Evolutionary conservation across 805 yeast genomes (phyloP).

Genomic region (Barnettozyma wickerhamii): DNA sequence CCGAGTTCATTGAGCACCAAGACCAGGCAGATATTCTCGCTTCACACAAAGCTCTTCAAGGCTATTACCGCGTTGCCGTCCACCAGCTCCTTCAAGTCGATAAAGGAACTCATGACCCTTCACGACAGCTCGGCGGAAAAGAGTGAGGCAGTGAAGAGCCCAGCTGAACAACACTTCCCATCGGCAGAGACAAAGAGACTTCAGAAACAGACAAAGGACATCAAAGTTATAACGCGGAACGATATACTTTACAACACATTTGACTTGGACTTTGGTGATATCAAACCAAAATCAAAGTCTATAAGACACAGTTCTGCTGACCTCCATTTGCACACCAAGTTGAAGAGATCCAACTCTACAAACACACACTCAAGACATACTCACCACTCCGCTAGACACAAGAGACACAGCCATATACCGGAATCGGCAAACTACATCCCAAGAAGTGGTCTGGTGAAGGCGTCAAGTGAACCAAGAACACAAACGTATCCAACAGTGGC

Average conservation of each 20-base stretch:
- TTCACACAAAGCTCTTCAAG: neutral
- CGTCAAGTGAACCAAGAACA: too few species aligned
- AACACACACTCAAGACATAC: neutral
- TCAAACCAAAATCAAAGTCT: neutral
- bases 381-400: neutral
- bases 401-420: neutral
- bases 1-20: neutral
- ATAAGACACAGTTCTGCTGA: neutral
- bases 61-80: neutral
- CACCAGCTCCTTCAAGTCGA: neutral
- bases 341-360: slow-evolving; percentile 2
- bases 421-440: neutral
- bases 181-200: neutral
- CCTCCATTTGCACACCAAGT: neutral
- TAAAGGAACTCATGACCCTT: neutral
- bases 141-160: neutral
- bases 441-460: too few species aligned
- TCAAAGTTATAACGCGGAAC: slow-evolving; percentile 24
- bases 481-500: too few species aligned
- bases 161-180: too few species aligned
- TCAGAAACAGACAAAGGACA: slow-evolving; percentile 16
- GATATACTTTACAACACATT: slow-evolving; percentile 21
- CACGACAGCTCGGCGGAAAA: neutral
- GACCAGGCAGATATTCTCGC: neutral
- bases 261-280: slow-evolving; percentile 5